Base-by-base conservation (phyloP, 2,329 filamentous ascomycete species). In the Proliferodiscus dingleyae region DNA sequence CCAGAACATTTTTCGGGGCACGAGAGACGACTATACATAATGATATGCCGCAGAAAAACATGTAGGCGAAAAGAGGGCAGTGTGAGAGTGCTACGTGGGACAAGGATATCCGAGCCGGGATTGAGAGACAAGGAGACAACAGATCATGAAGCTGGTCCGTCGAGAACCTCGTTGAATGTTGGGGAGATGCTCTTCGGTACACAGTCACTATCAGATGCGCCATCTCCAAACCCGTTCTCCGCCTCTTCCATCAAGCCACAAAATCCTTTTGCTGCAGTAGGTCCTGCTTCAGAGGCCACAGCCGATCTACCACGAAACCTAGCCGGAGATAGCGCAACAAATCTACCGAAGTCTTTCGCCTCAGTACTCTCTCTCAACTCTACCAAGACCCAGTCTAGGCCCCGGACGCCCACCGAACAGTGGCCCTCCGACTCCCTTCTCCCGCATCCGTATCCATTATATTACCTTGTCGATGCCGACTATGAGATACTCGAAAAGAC, bases 21-120 rank as follows among this genome's bases (percentile, higher is more conserved):
- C 66, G 89, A 96, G 61, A 77, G 93, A 56, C 80, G 91, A 51
- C 65, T 98, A 15, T 97, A 96, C 61, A 74, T 98, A 10, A 89
- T 95, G 65, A 79, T 79, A 15, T 98, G 93, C 66, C 78, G 81
- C 48, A 77, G 80, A 54, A 87, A 87, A 64, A 72, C 80, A 9
- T 98, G 93, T 63, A 80, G 87, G 59, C 77, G 90, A 52, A 91
- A 89, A 60, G 77, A 83, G 16, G 93, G 93, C 1, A 91, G 86
- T 63, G 76, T 96, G 46, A 78, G 90, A 22, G 86, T 77, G 1
- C 62, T 95, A 32, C 74, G 91, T 48, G 86, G 83, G 3, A 73
- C 87, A 15, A 77, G 81, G 22, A 67, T 81, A 22, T 36, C 47
- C 9, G 51, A 54, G 39, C 19, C 42, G 19, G 43, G 29, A 22